Evolutionary conservation across 352 stramenopile genomes (phyloP), one percentile per base, ranked within the genome.

Genomic region (Pythium rhizo-oryzae): DNA sequence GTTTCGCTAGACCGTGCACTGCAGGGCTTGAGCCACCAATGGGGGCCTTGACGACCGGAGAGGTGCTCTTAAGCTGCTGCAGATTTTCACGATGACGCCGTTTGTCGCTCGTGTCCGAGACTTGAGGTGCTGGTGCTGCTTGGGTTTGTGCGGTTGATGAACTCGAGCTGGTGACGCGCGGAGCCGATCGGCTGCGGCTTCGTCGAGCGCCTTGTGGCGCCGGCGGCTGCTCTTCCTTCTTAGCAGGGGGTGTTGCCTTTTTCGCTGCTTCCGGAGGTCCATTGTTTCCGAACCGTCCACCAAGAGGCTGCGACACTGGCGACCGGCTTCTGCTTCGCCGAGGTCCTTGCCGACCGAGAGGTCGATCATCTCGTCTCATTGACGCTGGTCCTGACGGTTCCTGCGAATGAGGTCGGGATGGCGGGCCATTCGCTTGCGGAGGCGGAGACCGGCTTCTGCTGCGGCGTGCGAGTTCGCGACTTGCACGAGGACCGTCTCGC

Each of bases 391-490:
- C 43, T 11, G 50, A 46, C 13, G 41, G 16, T 6, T 63, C 65
- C 18, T 37, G 43, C 19, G 55, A 18, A 4, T 19, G 16, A 19
- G 12, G 12, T 33, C 37, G 57, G 25, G 58, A 39, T 6, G 13
- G 19, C n/a, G 41, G 28, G 5, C 8, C 58, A 21, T n/a, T 25
- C 15, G 57, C 44, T 18, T 39, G 56, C n/a, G 56, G 39, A n/a
- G 58, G 65, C 11, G 65, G 65, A 21, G 65, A 71, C 13, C 65
- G 65, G 24, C 65, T 71, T 33, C 65, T 49, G 44, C 65, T 70
- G 23, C 63, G 58, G 12, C 65, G 62, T 2, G 58, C 49, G 0
- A 35, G 41, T 16, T 72, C 65, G 35, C 65, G 59, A 44, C 47
- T 57, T 4, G 19, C 39, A n/a, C 69, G 49, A 19, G 53, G 28